phyloP scores from a whole-genome alignment of 2,329 filamentous ascomycete species.

The Trichoderma aggressivum region DNA sequence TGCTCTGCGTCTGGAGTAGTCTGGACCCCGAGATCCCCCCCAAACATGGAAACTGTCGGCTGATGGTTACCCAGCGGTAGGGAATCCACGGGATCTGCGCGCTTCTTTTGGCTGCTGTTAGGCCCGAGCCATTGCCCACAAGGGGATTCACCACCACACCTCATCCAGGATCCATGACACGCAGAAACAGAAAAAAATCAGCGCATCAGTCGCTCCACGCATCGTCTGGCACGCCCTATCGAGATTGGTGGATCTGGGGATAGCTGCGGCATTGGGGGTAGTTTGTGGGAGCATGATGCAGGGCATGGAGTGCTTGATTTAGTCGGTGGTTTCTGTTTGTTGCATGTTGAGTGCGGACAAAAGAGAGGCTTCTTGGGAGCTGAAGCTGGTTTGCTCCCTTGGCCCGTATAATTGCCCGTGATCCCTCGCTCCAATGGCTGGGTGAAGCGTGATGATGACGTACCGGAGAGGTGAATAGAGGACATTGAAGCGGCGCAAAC shows the following conservation, averaged over 20 bases:
- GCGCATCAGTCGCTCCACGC: conserved; percentile 16
- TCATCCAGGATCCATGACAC: conserved; percentile 11
- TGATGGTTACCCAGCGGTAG: conserved; percentile 4
- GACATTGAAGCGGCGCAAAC: background rate
- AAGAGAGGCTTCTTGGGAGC: background rate
- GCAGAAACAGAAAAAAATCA: background rate
- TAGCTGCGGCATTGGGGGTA: conserved; percentile 3
- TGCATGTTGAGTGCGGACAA: background rate
- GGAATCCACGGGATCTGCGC: conserved; percentile 9
- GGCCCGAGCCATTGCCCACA: background rate
- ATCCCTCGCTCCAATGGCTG: background rate
- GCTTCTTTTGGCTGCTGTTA: background rate
- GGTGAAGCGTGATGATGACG: background rate
- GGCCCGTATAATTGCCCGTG: background rate
- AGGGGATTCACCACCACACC: conserved; percentile 1
- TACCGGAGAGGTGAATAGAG: background rate
- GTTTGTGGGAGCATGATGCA: background rate
- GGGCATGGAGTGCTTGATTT: background rate
- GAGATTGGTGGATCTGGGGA: conserved; percentile 2
- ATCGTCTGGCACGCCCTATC: background rate
- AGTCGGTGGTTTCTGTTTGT: background rate
- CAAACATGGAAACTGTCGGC: conserved; percentile 6
- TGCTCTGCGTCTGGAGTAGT: background rate
- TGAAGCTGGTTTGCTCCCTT: background rate
- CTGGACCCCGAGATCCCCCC: background rate